Evolutionary conservation across 1,284 basidiomycete species (phyloP).

Genomic region (Psilocybe mexicana): DNA sequence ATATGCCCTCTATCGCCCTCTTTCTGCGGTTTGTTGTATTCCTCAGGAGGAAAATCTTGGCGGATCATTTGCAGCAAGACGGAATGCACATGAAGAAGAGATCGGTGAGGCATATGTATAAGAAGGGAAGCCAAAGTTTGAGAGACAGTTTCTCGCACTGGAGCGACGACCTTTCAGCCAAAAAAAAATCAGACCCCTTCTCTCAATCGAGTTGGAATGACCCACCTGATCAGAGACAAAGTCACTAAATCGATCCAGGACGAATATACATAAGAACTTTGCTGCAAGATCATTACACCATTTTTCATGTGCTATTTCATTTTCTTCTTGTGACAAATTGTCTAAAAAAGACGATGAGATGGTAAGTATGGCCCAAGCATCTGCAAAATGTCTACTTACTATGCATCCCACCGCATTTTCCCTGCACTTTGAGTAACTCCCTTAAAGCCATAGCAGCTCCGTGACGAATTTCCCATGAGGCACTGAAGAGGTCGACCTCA

Average conservation of each 20-base stretch:
- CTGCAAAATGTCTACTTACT: slow-evolving; percentile 40
- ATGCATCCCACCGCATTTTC: slow-evolving; percentile 80
- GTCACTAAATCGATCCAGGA: slow-evolving; percentile 97
- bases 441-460: slow-evolving; percentile 92
- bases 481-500: slow-evolving; percentile 84
- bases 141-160: slow-evolving; percentile 94
- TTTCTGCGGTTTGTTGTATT: slow-evolving; percentile 32
- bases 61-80: slow-evolving; percentile 93
- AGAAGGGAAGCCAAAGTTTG: slow-evolving; percentile 93
- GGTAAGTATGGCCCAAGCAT: neutral
- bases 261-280: slow-evolving; percentile 87
- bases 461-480: slow-evolving; percentile 93
- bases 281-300: slow-evolving; percentile 92
- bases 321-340: slow-evolving; percentile 51
- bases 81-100: slow-evolving; percentile 78
- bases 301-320: slow-evolving; percentile 69
- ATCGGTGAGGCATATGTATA: slow-evolving; percentile 80
- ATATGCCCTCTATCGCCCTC: slow-evolving; percentile 65
- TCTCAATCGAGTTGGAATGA: slow-evolving; percentile 24
- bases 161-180: slow-evolving; percentile 78
- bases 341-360: slow-evolving; percentile 37
- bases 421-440: slow-evolving; percentile 88
- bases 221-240: slow-evolving; percentile 96
- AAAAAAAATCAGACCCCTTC: neutral
- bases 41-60: slow-evolving; percentile 67